A percentile compares a stretch with the other conserved stretches of the same genome.
Evolutionary conservation across 768 basidiomycete genomes (phyloP).

Genomic region (Dentipellis fragilis): DNA sequence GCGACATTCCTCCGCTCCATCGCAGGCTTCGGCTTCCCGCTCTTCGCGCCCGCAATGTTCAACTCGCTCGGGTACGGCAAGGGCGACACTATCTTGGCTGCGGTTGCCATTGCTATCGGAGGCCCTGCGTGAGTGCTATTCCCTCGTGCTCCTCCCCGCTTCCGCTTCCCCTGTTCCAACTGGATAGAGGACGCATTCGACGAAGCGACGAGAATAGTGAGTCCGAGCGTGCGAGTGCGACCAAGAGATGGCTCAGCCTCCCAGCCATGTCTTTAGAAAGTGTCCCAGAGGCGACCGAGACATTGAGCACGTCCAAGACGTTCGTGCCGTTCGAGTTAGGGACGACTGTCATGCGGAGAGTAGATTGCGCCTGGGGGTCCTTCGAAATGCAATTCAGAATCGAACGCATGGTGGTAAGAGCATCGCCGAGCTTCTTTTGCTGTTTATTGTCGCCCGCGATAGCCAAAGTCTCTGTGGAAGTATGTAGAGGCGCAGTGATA

Average conservation of each 20-base stretch:
- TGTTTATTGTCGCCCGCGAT: background rate
- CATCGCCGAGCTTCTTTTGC: conserved; percentile 41
- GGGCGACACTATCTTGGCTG: conserved; percentile 57
- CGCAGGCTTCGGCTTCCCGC: conserved; percentile 65
- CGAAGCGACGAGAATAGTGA: conserved; percentile 54
- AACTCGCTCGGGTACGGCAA: conserved; percentile 57
- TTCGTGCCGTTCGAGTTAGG: conserved; percentile 37
- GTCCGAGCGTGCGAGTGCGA: conserved; percentile 57
- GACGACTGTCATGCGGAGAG: conserved; percentile 41
- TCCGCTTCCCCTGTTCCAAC: conserved; percentile 67
- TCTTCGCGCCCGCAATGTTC: conserved; percentile 71
- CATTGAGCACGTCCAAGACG: conserved; percentile 46
- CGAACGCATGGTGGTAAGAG: conserved; percentile 52
- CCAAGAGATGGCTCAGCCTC: conserved; percentile 49
- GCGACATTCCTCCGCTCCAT: conserved; percentile 52
- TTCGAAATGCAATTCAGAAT: conserved; percentile 49
- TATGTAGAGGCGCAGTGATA: conserved; percentile 4
- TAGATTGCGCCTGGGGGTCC: conserved; percentile 44
- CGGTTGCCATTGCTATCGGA: conserved; percentile 47
- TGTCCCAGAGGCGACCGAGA: conserved; percentile 34
- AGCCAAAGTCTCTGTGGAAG: background rate
- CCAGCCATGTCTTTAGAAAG: conserved; percentile 45
- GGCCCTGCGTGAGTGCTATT: too few species aligned
- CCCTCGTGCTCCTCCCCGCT: conserved; percentile 40
- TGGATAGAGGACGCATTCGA: conserved; percentile 54